Evolutionary conservation across 192 early-diverging fungal species (phyloP), one percentile per base, ranked within the genome.

Genomic region (Coemansia sp.): DNA sequence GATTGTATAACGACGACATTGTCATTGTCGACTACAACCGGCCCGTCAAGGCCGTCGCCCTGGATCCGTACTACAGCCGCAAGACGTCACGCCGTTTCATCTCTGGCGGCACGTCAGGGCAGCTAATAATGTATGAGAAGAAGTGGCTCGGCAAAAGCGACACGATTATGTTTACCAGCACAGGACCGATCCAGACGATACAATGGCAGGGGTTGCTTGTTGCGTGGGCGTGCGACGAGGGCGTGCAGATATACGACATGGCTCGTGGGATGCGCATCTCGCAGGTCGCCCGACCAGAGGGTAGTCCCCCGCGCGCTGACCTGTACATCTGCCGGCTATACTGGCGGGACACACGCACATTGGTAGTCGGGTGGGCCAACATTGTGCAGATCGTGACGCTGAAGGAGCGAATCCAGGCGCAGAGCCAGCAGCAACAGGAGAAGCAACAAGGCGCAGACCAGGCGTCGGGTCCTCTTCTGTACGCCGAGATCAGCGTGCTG

Each of bases 311-410:
- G 48, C 77, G 91, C 16, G 73, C 88, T 2, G 96, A 99, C 66
- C 79, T 96, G 21, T 97, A 90, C 69, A 83, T 86, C 31, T 94
- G 93, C 60, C 87, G 93, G 43, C 66, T 99, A 52, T 87, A 86
- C 68, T 99, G 97, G 97, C 88, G 86, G 58, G 85, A 87, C 40
- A 86, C 89, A 29, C 82, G 66, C 16, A 88, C 89, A 6, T 75
- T 99, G 43, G 67, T 97, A 18, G 89, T 97, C 60, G 97, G 94
- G 0, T 99, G 97, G 97, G 97, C 93, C 8, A 90, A 98, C 67
- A 86, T 84, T 59, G 92, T 99, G 39, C 96, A 92, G 67, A 84
- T 97, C 12, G 91, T 91, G 16, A 77, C 83, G 2, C 85, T 99
- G 30, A 89, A 88, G 63, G 90, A 74, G 26, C 71, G 72, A 0